phyloP scores from a whole-genome alignment of 441 rosid species.

The Gossypium davidsonii region DNA sequence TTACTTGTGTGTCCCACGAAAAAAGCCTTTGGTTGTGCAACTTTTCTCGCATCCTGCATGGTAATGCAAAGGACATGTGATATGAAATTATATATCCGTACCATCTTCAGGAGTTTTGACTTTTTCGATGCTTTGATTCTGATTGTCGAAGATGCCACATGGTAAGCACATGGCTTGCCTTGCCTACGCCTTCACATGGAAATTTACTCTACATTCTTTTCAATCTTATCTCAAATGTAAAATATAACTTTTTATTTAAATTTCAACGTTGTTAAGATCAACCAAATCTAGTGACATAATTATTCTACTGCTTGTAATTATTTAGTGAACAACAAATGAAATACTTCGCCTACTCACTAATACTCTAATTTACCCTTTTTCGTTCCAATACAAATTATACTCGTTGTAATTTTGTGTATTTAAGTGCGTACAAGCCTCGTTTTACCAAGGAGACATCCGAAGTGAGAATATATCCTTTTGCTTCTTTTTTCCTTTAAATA shows the following conservation, averaged over 20 bases:
- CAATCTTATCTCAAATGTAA: too few relatives aligned
- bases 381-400: too few relatives aligned
- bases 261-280: too few relatives aligned
- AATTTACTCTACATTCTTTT: neutral
- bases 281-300: too few relatives aligned
- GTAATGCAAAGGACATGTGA: neutral
- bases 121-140: neutral
- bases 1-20: neutral
- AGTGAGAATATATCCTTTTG: neutral
- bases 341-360: too few relatives aligned
- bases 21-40: neutral
- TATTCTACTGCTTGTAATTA: too few relatives aligned
- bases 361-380: too few relatives aligned
- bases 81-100: neutral
- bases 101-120: conserved; percentile 4
- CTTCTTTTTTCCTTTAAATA: neutral
- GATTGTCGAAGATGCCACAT: neutral
- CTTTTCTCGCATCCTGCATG: neutral
- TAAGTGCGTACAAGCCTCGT: too few relatives aligned
- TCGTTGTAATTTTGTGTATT: too few relatives aligned
- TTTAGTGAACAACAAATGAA: too few relatives aligned
- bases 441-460: neutral
- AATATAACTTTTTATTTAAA: too few relatives aligned
- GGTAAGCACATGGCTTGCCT: conserved; percentile 2
- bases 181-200: neutral